Percentiles rank a stretch among this genome's conserved stretches.
phyloP scores from a whole-genome alignment of 176 grass and related monocot genomes.

The Pharus latifolius region DNA sequence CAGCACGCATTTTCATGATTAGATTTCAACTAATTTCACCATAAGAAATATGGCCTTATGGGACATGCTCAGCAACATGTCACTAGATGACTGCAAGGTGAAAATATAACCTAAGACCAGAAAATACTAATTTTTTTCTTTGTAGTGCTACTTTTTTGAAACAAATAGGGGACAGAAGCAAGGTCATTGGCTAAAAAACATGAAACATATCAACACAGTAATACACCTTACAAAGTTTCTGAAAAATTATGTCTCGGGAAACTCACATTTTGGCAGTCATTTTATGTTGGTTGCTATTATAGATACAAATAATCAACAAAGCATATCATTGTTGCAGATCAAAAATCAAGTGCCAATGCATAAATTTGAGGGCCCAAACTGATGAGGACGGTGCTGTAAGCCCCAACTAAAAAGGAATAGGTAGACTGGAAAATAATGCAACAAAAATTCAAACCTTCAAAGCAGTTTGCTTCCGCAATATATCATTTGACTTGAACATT shows the following conservation, averaged over 20 bases:
- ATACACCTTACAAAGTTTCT: background rate
- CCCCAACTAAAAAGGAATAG: background rate
- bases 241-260: conserved; percentile 2
- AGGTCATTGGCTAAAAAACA: background rate
- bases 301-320: background rate
- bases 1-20: conserved; percentile 1
- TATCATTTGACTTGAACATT: conserved; percentile 99
- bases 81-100: background rate
- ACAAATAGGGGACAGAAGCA: background rate
- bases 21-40: background rate
- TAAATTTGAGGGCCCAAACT: background rate
- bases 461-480: conserved; percentile 91
- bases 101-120: background rate
- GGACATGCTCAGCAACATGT: background rate
- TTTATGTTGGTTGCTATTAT: background rate
- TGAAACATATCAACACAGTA: background rate
- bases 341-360: background rate
- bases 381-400: no score
- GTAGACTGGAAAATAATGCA: background rate
- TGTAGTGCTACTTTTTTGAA: background rate
- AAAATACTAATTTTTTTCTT: background rate
- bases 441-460: conserved; percentile 57
- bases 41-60: conserved; percentile 3
- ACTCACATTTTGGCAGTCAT: background rate
- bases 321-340: background rate